Percentiles rank a stretch among this genome's conserved stretches.
phyloP scores from a whole-genome alignment of 306 rosid genomes.

The Canavalia gladiata region DNA sequence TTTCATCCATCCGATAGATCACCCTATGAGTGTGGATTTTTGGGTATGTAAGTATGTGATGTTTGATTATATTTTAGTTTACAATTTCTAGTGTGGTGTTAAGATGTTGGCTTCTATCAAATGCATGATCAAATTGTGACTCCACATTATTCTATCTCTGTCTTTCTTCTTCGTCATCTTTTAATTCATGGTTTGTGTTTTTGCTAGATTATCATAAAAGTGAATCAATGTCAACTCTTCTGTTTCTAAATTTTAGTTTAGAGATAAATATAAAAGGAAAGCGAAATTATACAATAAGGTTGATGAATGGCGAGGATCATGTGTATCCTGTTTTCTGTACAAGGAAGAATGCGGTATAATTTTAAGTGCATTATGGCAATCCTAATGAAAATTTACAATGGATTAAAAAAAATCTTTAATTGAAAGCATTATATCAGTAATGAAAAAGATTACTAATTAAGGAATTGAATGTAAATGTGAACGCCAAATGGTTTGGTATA shows the following conservation, averaged over 20 bases:
- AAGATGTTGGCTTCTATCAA: neutral
- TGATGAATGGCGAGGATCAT: neutral
- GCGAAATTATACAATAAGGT: neutral
- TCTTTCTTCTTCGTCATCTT: neutral
- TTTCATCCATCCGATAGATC: neutral
- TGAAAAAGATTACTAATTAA: neutral
- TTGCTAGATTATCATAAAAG: conserved; percentile 5
- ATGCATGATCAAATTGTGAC: neutral
- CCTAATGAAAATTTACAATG: neutral
- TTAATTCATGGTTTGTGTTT: neutral
- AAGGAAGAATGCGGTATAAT: neutral
- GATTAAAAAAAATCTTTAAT: neutral
- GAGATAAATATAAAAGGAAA: neutral
- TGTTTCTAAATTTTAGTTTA: neutral
- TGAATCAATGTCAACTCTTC: neutral
- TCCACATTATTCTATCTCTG: neutral
- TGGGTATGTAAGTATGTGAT: conserved; percentile 23
- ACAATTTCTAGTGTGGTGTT: neutral
- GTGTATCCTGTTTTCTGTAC: neutral
- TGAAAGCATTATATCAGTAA: neutral
- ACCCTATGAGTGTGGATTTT: conserved; percentile 32
- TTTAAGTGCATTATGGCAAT: neutral
- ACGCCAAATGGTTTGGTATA: neutral
- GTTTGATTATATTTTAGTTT: neutral
- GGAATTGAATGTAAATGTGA: neutral